phyloP scores from a whole-genome alignment of 495 filamentous ascomycete genomes.

The Talaromyces proteolyticus region DNA sequence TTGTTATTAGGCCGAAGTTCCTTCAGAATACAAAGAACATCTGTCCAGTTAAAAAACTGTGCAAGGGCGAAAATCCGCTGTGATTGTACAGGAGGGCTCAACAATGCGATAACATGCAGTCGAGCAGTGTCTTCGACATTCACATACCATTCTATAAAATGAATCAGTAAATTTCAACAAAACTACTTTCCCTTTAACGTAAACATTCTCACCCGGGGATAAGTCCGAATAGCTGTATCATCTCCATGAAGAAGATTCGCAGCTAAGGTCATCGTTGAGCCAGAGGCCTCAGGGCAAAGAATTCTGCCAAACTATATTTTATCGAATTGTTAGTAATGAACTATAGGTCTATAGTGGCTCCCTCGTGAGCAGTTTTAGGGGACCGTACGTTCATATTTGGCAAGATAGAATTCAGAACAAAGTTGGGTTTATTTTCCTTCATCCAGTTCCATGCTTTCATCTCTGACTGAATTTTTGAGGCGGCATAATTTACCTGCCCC shows the following conservation, averaged over 20 bases:
- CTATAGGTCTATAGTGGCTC: no score
- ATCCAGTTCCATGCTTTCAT: constrained; percentile 43
- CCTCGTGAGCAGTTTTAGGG: not conserved
- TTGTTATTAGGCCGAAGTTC: not conserved
- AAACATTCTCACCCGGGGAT: no score
- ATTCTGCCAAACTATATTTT: no score
- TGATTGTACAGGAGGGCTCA: not conserved
- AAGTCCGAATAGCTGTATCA: no score
- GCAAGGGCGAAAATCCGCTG: not conserved
- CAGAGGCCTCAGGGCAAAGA: no score
- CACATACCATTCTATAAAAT: not conserved
- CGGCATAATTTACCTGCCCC: constrained; percentile 35
- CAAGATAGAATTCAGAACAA: constrained; percentile 41
- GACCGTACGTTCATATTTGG: constrained; percentile 26
- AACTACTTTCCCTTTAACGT: no score
- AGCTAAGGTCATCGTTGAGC: no score
- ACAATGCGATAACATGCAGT: not conserved
- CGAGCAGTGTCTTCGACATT: not conserved
- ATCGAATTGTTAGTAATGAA: no score
- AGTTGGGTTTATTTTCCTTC: constrained; percentile 37
- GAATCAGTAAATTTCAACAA: not conserved
- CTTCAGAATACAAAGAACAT: not conserved
- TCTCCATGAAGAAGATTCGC: no score
- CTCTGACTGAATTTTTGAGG: constrained; percentile 47
- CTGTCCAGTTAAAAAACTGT: not conserved